Percentiles rank a stretch among this genome's conserved stretches.
These are phyloP conservation scores for Ichthyophthirius multifiliis DNA, from an alignment of 169 alveolate species.

Conservation along the genomic window DNA sequence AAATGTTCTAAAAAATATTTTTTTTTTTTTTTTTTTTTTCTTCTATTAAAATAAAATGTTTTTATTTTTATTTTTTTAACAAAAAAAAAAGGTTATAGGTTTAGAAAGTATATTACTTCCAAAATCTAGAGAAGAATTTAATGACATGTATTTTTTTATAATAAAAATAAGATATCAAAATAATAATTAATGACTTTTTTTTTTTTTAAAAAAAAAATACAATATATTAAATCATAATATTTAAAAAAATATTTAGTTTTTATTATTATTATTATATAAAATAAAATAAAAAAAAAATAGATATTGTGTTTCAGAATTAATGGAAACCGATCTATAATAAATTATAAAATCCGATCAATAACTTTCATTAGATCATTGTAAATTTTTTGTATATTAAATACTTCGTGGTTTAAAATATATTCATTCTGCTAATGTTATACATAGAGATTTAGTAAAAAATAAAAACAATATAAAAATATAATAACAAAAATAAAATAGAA, in stretches of 20 bases:
- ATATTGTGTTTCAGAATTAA: conserved; percentile 55
- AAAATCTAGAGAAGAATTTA: conserved; percentile 49
- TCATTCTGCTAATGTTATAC: conserved; percentile 73
- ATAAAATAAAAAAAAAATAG: too few species aligned
- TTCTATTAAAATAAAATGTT: too few species aligned
- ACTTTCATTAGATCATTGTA: conserved; percentile 72
- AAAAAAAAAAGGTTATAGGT: conserved; percentile 36
- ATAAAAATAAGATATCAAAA: too few species aligned
- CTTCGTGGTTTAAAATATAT: conserved; percentile 72
- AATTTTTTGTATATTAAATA: conserved; percentile 70
- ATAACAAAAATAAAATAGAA: conserved; percentile 47
- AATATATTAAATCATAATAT: too few species aligned
- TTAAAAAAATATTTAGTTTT: too few species aligned
- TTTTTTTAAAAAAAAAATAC: too few species aligned
- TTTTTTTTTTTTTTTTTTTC: too few species aligned
- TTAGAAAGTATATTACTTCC: conserved; percentile 50
- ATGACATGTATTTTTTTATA: conserved; percentile 52
- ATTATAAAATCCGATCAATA: conserved; percentile 65
- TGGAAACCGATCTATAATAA: conserved; percentile 73
- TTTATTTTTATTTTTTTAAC: too few species aligned
- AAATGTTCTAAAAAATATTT: too few species aligned
- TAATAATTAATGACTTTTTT: too few species aligned
- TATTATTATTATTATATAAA: too few species aligned
- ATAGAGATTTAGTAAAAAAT: conserved; percentile 67
- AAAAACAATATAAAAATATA: too few species aligned